Conservation (phyloP, 2,329 filamentous ascomycete species). For the Rugonectria rugulosa region DNA sequence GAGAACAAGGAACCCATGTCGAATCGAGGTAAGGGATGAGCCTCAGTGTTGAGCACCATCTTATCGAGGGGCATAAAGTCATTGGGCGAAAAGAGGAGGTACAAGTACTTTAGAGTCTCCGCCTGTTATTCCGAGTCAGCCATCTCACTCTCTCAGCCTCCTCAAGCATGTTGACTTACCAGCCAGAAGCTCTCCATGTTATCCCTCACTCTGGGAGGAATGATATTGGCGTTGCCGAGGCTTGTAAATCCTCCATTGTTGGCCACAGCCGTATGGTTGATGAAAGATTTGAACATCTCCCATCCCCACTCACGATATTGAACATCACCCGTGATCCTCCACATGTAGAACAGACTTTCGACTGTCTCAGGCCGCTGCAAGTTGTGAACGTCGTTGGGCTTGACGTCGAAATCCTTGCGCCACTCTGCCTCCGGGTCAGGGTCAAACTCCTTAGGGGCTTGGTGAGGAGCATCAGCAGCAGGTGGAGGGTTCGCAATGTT, state of each 20-base stretch:
- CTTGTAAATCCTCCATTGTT: slow-evolving; percentile 85
- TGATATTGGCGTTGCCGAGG: slow-evolving; percentile 73
- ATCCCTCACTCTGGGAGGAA: slow-evolving; percentile 76
- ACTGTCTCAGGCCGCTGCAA: slow-evolving; percentile 95
- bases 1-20: slow-evolving; percentile 78
- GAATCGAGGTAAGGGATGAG: slow-evolving; percentile 88
- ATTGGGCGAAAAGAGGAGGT: slow-evolving; percentile 86
- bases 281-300: slow-evolving; percentile 96
- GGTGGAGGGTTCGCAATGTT: slow-evolving; percentile 74
- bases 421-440: slow-evolving; percentile 66
- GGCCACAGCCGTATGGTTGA: slow-evolving; percentile 81
- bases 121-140: slow-evolving; percentile 61
- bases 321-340: slow-evolving; percentile 90
- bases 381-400: slow-evolving; percentile 87
- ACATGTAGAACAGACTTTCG: slow-evolving; percentile 98
- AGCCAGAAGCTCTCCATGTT: slow-evolving; percentile 99
- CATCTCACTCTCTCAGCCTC: not conserved
- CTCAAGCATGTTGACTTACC: slow-evolving; percentile 57
- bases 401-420: slow-evolving; percentile 81
- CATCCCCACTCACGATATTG: slow-evolving; percentile 96
- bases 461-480: slow-evolving; percentile 58
- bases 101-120: slow-evolving; percentile 98
- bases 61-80: slow-evolving; percentile 85
- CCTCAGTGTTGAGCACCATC: slow-evolving; percentile 95
- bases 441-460: slow-evolving; percentile 59